These are phyloP conservation scores for Melocanna baccifera DNA, from an alignment of 176 grass and related monocot species.

Conservation along the genomic window DNA sequence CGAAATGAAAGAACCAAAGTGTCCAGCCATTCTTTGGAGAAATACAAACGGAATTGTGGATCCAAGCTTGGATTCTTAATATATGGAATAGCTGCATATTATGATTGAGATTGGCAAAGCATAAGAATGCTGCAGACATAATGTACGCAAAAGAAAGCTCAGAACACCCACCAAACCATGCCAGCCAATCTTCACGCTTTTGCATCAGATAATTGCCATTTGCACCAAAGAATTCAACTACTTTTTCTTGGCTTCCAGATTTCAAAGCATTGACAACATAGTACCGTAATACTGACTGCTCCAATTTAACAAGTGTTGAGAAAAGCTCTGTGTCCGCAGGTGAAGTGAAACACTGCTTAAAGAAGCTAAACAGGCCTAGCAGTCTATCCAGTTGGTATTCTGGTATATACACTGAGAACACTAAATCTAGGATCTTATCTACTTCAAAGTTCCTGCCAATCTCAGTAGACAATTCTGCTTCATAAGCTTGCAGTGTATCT, in stretches of 20 bases:
- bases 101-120: constrained; percentile 31
- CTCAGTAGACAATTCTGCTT: constrained; percentile 73
- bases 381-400: constrained; percentile 77
- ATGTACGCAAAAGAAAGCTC: constrained; percentile 10
- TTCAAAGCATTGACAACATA: constrained; percentile 86
- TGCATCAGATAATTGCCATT: constrained; percentile 63
- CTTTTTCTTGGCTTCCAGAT: constrained; percentile 75
- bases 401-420: constrained; percentile 77
- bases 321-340: constrained; percentile 59
- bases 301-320: constrained; percentile 66
- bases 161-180: constrained; percentile 79
- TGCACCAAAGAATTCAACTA: constrained; percentile 65
- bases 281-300: constrained; percentile 66
- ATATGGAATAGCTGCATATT: constrained; percentile 88
- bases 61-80: constrained; percentile 79
- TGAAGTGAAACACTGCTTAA: constrained; percentile 84
- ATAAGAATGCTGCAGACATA: constrained; percentile 22
- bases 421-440: constrained; percentile 84
- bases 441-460: constrained; percentile 85
- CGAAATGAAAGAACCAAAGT: constrained; percentile 76
- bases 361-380: constrained; percentile 61
- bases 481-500: constrained; percentile 64
- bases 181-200: constrained; percentile 80
- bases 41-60: constrained; percentile 91
- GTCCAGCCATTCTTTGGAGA: constrained; percentile 93